Base-by-base conservation (phyloP, 495 filamentous ascomycete genomes). In the Apodospora peruviana region DNA sequence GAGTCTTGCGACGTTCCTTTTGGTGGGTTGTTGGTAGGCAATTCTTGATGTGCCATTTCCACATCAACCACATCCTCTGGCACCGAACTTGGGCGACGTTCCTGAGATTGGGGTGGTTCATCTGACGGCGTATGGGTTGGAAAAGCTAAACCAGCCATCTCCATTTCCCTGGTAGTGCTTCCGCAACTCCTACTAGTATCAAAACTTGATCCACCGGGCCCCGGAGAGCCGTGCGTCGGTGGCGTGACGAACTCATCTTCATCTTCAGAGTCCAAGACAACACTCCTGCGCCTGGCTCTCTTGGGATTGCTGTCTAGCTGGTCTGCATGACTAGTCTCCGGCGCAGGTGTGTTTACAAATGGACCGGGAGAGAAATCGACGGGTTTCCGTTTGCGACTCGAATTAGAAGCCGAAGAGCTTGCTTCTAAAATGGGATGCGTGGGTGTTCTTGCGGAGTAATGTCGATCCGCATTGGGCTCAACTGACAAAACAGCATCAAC, bases 261-360 rank as follows among this genome's bases (percentile, higher is more conserved):
- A 21, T 80, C 76, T 43, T 78, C 76, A 1, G 77, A 80, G 50
- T 80, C 77, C 52, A 62, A 52, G 20, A 78, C 70, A 21, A 69
- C 43, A 5, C 59, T 57, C 12, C 60, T 52, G 8, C 42, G 43
- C 34, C 44, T 49, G 3, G 48, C 19, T 23, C 42, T 65, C 27
- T 53, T 54, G 9, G 46, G 2, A 20, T 56, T 46, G 2, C 45
- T 52, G 48, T 46, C 48, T 40, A 19, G 2, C 21, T 43, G 40
- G 7, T 21, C 8, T 8, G 10, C 8, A 7, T 27, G 18, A 14
- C 19, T 18, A 3, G 23, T 14, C 18, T 41, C 49, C 3, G 17
- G n/a, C 0, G 37, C 48, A n/a, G 24, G 10, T 3, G 16, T 7
- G 24, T 41, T 18, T 10, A 36, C 29, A 16, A 17, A 2, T n/a